Evolutionary conservation across 2,329 filamentous ascomycete genomes (phyloP), one percentile per base, ranked within the genome.

Genomic region (Corynespora cassiicola): DNA sequence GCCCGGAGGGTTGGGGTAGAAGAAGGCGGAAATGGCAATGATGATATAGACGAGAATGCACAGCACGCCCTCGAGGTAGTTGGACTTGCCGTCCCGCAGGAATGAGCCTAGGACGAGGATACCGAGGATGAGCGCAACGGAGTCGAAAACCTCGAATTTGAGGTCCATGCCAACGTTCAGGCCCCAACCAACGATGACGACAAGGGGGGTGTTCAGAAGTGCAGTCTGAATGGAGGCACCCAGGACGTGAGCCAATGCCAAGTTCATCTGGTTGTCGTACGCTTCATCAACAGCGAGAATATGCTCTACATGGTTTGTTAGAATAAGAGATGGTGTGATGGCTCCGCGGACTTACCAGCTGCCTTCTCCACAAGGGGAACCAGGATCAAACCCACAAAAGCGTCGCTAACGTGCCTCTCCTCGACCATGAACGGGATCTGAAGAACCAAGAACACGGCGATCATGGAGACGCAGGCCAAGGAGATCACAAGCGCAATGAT

Each of bases 31-130:
- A 26, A 84, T 72, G 2, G 82, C 81, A 47, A 86, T 81, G 53
- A 85, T 79, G 20, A 84, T 59, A 56, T 86, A 85, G 8, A 83
- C 77, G 35, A 87, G 78, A 12, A 96, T 81, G 50, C 89, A 88
- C 12, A 96, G 77, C 16, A 83, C 80, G 2, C 91, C 91, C 66
- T 96, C 91, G 4, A 96, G 79, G 60, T 95, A 96, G 62, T 96
- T 95, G 45, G 84, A 89, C 75, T 94, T 92, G 52, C 88, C 84
- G 62, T 96, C 91, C 32, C 90, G 78, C 37, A 96, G 71, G 70
- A 96, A 95, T 46, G 90, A 88, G 1, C 90, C 90, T 2, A 95
- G 88, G 0, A 90, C 89, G 26, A 96, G 75, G 55, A 96, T 92
- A 18, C 88, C 82, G 16, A 96, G 77, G 39, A 96, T 82, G 7